phyloP scores from a whole-genome alignment of 352 stramenopile genomes.

The Globisporangium echinulatum region DNA sequence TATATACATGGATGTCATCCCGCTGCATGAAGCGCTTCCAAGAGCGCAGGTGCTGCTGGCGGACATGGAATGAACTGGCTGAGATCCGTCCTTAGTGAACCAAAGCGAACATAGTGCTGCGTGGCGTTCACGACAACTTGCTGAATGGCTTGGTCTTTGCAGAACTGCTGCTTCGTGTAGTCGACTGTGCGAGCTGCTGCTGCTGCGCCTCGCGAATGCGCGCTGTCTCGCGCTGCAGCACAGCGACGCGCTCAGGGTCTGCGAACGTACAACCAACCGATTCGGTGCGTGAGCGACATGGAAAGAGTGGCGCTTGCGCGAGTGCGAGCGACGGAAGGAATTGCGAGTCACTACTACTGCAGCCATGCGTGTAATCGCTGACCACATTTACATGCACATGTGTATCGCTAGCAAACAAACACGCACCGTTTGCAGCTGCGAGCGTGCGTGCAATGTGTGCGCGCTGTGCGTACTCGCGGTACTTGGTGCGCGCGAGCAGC shows the following conservation, averaged over 20 bases:
- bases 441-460: constrained; percentile 29
- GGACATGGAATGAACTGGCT: too few relatives aligned
- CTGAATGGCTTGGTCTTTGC: constrained; percentile 16
- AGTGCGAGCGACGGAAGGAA: background rate
- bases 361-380: background rate
- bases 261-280: background rate
- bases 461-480: constrained; percentile 20
- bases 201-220: constrained; percentile 57
- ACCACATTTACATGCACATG: constrained; percentile 11
- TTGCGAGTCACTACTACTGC: too few relatives aligned
- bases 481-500: constrained; percentile 20
- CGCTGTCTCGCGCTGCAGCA: constrained; percentile 48
- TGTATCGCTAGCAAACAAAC: constrained; percentile 12
- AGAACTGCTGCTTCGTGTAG: background rate
- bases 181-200: constrained; percentile 25
- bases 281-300: background rate
- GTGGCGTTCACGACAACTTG: background rate
- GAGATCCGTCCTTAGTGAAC: too few relatives aligned
- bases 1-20: background rate
- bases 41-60: background rate
- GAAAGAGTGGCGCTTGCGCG: background rate
- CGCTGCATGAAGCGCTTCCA: background rate
- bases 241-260: constrained; percentile 50
- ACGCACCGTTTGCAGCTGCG: constrained; percentile 44
- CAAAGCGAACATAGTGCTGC: too few relatives aligned